Evolutionary conservation across 257 asterid species (phyloP).

Genomic region (Gardenia jasminoides): DNA sequence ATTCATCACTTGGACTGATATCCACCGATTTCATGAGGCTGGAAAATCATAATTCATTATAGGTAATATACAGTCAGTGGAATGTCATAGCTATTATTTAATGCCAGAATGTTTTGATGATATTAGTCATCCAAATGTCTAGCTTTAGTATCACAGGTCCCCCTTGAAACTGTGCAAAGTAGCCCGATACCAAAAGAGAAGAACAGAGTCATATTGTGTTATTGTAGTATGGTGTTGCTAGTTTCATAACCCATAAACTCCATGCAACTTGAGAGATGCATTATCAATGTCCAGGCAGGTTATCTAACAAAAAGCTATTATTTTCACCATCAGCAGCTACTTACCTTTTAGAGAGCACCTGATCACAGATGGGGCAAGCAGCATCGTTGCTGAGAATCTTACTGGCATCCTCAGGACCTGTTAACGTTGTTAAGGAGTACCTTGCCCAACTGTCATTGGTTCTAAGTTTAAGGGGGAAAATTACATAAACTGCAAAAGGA

Average conservation of each 20-base stretch:
- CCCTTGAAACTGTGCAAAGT: constrained; percentile 3
- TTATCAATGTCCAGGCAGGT: not conserved
- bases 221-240: not conserved
- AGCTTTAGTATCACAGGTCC: not conserved
- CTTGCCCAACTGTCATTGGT: not conserved
- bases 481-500: not conserved
- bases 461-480: not conserved
- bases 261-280: not conserved
- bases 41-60: constrained; percentile 32
- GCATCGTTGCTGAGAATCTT: constrained; percentile 84
- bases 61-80: constrained; percentile 19
- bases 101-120: not conserved
- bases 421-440: constrained; percentile 49
- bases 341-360: constrained; percentile 95
- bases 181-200: not conserved
- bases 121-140: not conserved
- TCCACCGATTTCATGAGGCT: constrained; percentile 95
- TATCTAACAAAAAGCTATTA: not conserved
- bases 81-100: not conserved
- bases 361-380: constrained; percentile 96
- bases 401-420: constrained; percentile 90
- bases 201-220: not conserved
- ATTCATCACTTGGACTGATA: constrained; percentile 82
- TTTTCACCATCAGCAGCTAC: not conserved
- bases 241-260: not conserved